Evolutionary conservation across 2,329 filamentous ascomycete species (phyloP), one percentile per base, ranked within the genome.

Genomic region (Trichoderma lentiforme): DNA sequence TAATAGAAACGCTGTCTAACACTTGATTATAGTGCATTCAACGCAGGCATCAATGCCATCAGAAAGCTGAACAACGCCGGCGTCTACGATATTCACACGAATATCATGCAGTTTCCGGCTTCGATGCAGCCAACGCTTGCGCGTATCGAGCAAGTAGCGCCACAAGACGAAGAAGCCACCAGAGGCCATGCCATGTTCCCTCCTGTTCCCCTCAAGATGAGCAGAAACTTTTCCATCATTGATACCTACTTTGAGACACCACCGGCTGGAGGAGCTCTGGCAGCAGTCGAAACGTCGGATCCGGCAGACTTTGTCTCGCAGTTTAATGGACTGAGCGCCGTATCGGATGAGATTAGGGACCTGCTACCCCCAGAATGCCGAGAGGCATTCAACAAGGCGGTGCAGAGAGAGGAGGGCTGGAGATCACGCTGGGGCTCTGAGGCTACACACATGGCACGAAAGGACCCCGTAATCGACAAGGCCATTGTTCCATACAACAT

Each of bases 1-100:
- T 34, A 7, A 4, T n/a, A 1, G 32, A 28, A 26, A 5, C 36
- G 64, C 34, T 4, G 30, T 28, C 58, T 47, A 51, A 36, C 14
- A 36, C 21, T 63, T 36, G 47, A 2, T n/a, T 64, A 26, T 73
- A 98, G 95, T 80, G 90, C 90, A 62, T 98, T 96, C 85, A 99
- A 98, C 81, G 87, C 92, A 24, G 84, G 86, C 21, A 88, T 98
- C 72, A 87, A 90, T 39, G 86, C 88, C 18, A 85, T 90, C 69
- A 92, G 96, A 70, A 88, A 87, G 73, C 83, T 87, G 57, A 96
- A 92, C 75, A 85, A 91, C 9, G 83, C 88, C 28, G 96, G 96
- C 63, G 88, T 95, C 69, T 98, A 98, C 82, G 95, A 99, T 77
- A 90, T 95, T 30, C 95, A 98, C 83, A 98, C 96, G 69, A 99